Evolutionary conservation across 1,284 basidiomycete species (phyloP), one percentile per base, ranked within the genome.

Genomic region (Boletus smithii): DNA sequence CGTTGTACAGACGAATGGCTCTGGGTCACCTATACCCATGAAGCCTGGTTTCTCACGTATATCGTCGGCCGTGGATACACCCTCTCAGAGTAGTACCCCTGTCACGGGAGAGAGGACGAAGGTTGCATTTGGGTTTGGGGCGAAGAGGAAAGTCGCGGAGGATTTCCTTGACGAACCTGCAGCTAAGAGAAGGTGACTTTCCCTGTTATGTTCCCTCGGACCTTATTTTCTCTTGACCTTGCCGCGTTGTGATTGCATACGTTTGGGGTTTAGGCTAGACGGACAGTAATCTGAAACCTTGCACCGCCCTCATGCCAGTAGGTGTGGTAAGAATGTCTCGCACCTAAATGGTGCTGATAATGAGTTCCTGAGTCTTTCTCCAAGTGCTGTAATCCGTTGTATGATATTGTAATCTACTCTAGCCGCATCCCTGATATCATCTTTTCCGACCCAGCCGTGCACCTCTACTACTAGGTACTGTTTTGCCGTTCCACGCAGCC

Each of bases 11-110:
- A 68, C 48, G 62, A 74, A 63, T 14, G 68, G 61, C 14, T 73
- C 72, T 20, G 80, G 73, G 17, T 87, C 85, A 2, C 85, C 85
- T 33, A 78, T 76, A 9, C 83, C 86, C 5, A 55, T 58, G 34
- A 79, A 76, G 44, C 79, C 87, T 34, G 86, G 87, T 33, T 91
- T 91, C 65, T 87, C 87, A 18, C 75, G 85, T 47, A 88, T 90
- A 60, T 73, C 79, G 2, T 77, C 81, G 11, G 71, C 73, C n/a
- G 69, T 75, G 48, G 73, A 77, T 29, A 65, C 73, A 29, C 67
- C 74, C 6, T 72, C 77, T 42, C 71, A 71, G 18, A 64, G 66
- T 16, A 74, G 73, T 20, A 83, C 81, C 0, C 81, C 81, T 20
- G 76, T 73, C 7, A 69, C 76, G 1, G 69, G 69, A 2, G 87